Percentiles rank a stretch among this genome's conserved stretches.
phyloP scores from a whole-genome alignment of 495 filamentous ascomycete species.

The Lophiotrema nucula region DNA sequence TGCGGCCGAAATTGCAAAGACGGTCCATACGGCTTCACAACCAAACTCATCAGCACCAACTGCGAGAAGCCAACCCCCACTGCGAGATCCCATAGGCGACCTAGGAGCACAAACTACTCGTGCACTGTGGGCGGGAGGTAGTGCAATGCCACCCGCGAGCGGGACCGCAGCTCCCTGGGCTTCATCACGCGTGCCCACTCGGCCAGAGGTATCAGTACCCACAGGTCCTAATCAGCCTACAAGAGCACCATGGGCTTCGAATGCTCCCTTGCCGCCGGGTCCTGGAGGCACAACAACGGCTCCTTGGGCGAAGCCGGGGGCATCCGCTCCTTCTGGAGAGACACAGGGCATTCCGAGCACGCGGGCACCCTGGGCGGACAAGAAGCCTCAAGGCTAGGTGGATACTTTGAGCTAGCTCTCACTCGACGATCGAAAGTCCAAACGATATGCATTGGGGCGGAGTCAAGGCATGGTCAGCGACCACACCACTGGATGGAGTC shows the following conservation, averaged over 20 bases:
- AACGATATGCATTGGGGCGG: slow-evolving; percentile 24
- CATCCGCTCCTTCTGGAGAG: not conserved
- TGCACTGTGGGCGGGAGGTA: slow-evolving; percentile 50
- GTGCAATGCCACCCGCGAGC: slow-evolving; percentile 23
- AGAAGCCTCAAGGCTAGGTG: slow-evolving; percentile 9
- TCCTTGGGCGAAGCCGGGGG: slow-evolving; percentile 26
- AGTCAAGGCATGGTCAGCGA: slow-evolving; percentile 9
- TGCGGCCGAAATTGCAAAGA: slow-evolving; percentile 48
- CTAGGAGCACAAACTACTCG: slow-evolving; percentile 33
- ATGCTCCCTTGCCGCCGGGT: slow-evolving; percentile 19
- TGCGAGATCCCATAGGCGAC: slow-evolving; percentile 19
- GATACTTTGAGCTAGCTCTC: not conserved
- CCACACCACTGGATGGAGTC: too few relatives aligned
- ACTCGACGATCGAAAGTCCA: not conserved
- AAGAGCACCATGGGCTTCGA: slow-evolving; percentile 47
- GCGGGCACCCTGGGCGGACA: slow-evolving; percentile 27
- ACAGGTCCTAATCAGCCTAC: slow-evolving; percentile 30
- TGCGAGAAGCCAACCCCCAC: slow-evolving; percentile 11
- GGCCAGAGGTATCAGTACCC: slow-evolving; percentile 39
- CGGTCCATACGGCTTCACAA: slow-evolving; percentile 60
- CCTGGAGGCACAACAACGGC: slow-evolving; percentile 29
- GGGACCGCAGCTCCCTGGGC: slow-evolving; percentile 51
- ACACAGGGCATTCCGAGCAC: slow-evolving; percentile 15
- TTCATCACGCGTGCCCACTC: slow-evolving; percentile 46
- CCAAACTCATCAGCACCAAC: slow-evolving; percentile 40